Evolutionary conservation across 441 rosid species (phyloP).

Genomic region (Gossypium gossypioides): DNA sequence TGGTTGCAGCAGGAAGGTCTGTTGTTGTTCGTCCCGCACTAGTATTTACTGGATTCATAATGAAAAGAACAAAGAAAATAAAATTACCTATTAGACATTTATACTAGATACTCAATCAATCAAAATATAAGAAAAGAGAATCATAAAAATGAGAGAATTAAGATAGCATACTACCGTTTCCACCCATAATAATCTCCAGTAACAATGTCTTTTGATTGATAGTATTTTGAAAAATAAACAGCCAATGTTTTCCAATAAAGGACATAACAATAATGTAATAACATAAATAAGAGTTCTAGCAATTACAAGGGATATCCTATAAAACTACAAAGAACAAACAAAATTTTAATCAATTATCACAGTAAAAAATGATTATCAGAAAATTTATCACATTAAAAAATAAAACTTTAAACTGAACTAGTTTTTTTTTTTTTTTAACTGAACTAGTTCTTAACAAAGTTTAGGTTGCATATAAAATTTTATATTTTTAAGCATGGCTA

Average conservation of each 20-base stretch:
- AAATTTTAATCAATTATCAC: background rate
- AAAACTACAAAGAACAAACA: background rate
- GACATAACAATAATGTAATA: background rate
- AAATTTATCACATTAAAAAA: background rate
- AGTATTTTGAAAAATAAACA: background rate
- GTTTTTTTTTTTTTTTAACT: background rate
- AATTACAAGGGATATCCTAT: background rate
- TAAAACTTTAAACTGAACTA: background rate
- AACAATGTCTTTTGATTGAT: background rate
- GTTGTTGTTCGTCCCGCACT: conserved; percentile 21
- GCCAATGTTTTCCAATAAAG: background rate
- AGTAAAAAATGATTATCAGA: background rate
- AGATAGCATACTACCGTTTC: background rate
- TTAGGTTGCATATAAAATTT: background rate
- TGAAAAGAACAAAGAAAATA: conserved; percentile 2
- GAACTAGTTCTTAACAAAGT: background rate
- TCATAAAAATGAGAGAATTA: background rate
- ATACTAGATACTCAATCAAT: background rate
- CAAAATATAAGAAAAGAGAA: background rate
- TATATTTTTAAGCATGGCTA: background rate
- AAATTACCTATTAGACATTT: background rate
- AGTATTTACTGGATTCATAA: conserved; percentile 38
- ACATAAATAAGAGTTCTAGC: background rate
- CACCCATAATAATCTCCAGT: background rate
- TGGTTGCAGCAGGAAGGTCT: conserved; percentile 32